These are phyloP conservation scores for Colletotrichum cordylinicola DNA, from an alignment of 2,329 filamentous ascomycete species.

Conservation along the genomic window DNA sequence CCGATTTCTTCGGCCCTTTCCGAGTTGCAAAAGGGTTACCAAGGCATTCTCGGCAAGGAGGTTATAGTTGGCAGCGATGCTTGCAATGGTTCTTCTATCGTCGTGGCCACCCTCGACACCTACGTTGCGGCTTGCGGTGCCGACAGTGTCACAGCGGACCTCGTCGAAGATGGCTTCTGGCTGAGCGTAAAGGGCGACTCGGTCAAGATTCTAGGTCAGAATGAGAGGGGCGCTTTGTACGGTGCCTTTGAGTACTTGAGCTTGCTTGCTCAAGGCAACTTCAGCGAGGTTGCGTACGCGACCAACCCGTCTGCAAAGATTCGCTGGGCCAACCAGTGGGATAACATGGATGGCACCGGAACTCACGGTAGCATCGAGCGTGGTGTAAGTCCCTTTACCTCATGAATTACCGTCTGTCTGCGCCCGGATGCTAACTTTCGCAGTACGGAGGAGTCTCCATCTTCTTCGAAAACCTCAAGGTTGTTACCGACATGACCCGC, in stretches of 20 bases:
- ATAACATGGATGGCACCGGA: conserved; percentile 62
- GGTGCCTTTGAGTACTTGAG: conserved; percentile 74
- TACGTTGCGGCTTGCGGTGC: conserved; percentile 45
- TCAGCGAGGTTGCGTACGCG: conserved; percentile 42
- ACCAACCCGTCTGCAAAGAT: conserved; percentile 66
- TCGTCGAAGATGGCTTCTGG: conserved; percentile 67
- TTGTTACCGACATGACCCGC: conserved; percentile 65
- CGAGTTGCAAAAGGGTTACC: conserved; percentile 64
- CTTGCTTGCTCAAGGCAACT: conserved; percentile 64
- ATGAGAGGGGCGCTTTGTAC: conserved; percentile 72
- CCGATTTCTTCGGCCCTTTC: conserved; percentile 65
- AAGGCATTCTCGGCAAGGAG: conserved; percentile 59
- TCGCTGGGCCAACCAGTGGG: conserved; percentile 77
- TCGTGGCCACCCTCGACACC: conserved; percentile 27
- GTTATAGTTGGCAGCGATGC: conserved; percentile 33
- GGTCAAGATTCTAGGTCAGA: conserved; percentile 67
- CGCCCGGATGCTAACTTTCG: background rate
- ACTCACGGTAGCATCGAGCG: conserved; percentile 64
- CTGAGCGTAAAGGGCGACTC: conserved; percentile 52
- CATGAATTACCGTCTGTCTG: background rate
- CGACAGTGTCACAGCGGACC: conserved; percentile 34
- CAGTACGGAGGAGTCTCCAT: conserved; percentile 69
- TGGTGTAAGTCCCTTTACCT: conserved; percentile 38
- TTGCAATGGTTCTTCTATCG: conserved; percentile 17
- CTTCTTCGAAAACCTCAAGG: conserved; percentile 65